Percentiles rank a stretch among this genome's conserved stretches.
phyloP scores from a whole-genome alignment of 2,329 filamentous ascomycete species.

The Pseudogymnoascus sp. region DNA sequence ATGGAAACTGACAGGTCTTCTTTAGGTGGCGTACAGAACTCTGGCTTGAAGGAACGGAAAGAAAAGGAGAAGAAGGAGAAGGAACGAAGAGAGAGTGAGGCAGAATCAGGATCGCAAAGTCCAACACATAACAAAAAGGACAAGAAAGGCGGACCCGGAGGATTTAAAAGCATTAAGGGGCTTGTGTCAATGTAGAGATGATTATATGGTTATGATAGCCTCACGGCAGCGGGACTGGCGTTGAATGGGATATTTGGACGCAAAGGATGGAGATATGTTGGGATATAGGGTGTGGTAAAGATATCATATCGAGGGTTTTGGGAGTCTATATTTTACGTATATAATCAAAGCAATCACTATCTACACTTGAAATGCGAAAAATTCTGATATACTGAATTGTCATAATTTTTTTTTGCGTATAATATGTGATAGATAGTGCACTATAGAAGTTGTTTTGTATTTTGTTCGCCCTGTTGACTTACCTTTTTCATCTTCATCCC shows the following conservation, averaged over 20 bases:
- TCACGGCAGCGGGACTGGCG: neutral
- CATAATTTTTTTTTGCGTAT: neutral
- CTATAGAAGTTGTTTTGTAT: neutral
- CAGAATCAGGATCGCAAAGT: conserved; percentile 16
- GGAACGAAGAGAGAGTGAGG: conserved; percentile 12
- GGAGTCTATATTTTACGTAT: neutral
- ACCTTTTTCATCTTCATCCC: neutral
- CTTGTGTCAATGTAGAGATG: conserved; percentile 14
- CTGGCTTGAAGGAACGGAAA: conserved; percentile 19
- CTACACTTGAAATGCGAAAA: neutral
- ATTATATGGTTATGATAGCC: conserved; percentile 1
- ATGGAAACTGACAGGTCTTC: conserved; percentile 36
- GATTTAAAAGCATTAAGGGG: conserved; percentile 36
- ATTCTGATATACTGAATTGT: neutral
- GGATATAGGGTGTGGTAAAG: neutral
- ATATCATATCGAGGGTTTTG: neutral
- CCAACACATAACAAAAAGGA: conserved; percentile 39
- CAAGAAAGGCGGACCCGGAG: conserved; percentile 32
- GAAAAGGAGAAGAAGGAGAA: conserved; percentile 14
- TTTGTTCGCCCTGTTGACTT: neutral
- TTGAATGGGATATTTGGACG: neutral
- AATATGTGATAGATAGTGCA: neutral
- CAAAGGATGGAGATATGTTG: neutral
- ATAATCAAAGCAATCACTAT: neutral
- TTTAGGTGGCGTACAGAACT: conserved; percentile 43